Evolutionary conservation across 139 green algal genomes (phyloP).

Genomic region (Coccomyxa sp.): DNA sequence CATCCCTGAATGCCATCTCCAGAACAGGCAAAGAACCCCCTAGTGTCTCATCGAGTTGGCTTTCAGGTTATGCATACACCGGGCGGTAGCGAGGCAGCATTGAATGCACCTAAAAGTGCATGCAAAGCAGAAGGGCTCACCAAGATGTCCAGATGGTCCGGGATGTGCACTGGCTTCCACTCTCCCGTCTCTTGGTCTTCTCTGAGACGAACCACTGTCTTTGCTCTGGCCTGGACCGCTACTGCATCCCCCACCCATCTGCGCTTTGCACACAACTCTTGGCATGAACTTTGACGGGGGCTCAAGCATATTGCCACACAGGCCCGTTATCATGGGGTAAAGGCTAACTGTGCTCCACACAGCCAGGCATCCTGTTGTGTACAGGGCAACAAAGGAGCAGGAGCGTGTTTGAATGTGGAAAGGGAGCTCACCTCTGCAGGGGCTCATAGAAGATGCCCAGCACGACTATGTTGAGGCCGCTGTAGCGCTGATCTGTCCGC

Average conservation of each 20-base stretch:
- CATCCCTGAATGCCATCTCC: too few relatives aligned
- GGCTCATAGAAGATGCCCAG: conserved; percentile 37
- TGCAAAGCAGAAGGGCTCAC: conserved; percentile 5
- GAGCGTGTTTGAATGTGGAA: too few relatives aligned
- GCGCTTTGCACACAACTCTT: background rate
- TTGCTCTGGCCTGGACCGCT: conserved; percentile 14
- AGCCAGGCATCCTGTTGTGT: too few relatives aligned
- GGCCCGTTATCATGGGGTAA: too few relatives aligned
- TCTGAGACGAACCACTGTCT: conserved; percentile 17
- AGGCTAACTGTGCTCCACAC: too few relatives aligned
- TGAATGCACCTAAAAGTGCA: too few relatives aligned
- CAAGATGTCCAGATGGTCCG: conserved; percentile 35
- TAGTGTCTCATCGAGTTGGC: too few relatives aligned
- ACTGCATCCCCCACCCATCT: conserved; percentile 31
- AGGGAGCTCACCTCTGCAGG: conserved; percentile 25
- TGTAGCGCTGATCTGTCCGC: conserved; percentile 5
- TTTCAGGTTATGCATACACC: too few relatives aligned
- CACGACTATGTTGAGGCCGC: conserved; percentile 21
- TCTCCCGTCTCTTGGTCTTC: conserved; percentile 4
- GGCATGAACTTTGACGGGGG: background rate
- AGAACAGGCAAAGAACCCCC: too few relatives aligned
- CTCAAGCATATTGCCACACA: background rate
- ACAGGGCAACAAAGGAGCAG: too few relatives aligned
- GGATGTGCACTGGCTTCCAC: conserved; percentile 8
- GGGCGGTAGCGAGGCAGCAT: too few relatives aligned